Evolutionary conservation across 148 eudicot genomes (phyloP), one percentile per base, ranked within the genome.

Genomic region (Fagopyrum esculentum): DNA sequence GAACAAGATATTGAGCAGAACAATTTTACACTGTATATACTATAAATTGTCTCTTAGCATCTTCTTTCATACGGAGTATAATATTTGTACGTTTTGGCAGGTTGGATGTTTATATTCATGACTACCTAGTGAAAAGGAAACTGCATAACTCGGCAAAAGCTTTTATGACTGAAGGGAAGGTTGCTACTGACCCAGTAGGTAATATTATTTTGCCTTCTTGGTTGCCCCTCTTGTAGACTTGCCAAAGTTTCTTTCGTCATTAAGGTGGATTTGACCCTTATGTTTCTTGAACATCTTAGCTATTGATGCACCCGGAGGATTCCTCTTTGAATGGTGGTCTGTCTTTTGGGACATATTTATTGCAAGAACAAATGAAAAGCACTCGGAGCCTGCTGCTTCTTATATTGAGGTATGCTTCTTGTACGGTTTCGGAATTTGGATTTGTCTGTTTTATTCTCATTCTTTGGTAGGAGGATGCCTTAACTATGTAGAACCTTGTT

Each of bases 271-370:
- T 43, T 11, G 51, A 66, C 43, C 46, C 71, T 66, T 61, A 51
- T 13, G 68, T 13, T 59, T 40, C 4, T 55, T 73, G 51, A 63
- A 74, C 63, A 43, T 86, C 77, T 80, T 84, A 95, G 99, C 99
- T 45, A 95, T 95, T 82, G 99, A 95, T 86, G 99, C 99, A 45
- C 99, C 99, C 69, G 99, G 99, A 49, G 99, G 99, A 40, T 95
- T 95, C 85, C 97, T 95, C 64, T 95, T 95, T 63, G 99, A 95
- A 81, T 95, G 99, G 99, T 95, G 99, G 99, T 95, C 99, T 57
- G 99, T 95, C 73, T 95, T 95, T 76, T 95, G 99, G 99, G 99
- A 95, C 78, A 92, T 95, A 10, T 95, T 95, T 77, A 95, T 95
- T 78, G 97, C 99, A 47, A 82, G 99, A 84, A 95, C 99, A 47